These are phyloP conservation scores for Thraustotheca clavata DNA, from an alignment of 352 stramenopile genomes.

Conservation along the genomic window DNA sequence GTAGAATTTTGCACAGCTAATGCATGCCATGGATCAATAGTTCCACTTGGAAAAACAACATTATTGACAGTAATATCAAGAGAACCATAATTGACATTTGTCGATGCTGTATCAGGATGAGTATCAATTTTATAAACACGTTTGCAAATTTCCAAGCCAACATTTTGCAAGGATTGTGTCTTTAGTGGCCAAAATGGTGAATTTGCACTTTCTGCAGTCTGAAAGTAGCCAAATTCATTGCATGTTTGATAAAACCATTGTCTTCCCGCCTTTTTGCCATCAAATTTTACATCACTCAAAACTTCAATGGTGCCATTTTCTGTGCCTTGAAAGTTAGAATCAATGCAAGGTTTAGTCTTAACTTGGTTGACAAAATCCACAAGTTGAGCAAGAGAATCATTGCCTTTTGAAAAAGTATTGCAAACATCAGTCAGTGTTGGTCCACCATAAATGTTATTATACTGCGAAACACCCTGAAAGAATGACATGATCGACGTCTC, in stretches of 20 bases:
- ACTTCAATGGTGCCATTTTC: constrained; percentile 60
- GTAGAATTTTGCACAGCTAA: constrained; percentile 69
- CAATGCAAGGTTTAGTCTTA: constrained; percentile 46
- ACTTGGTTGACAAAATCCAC: constrained; percentile 42
- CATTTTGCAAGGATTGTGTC: constrained; percentile 60
- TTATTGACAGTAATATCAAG: constrained; percentile 70
- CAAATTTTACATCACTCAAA: constrained; percentile 47
- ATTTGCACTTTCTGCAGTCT: constrained; percentile 46
- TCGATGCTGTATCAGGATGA: constrained; percentile 42
- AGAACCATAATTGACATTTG: constrained; percentile 70
- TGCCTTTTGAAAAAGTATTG: constrained; percentile 31
- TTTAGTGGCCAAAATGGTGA: constrained; percentile 63
- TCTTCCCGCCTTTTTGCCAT: constrained; percentile 54
- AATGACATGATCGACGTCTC: constrained; percentile 63
- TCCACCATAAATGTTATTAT: constrained; percentile 35
- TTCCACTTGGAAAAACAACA: constrained; percentile 73
- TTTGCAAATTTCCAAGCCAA: constrained; percentile 69
- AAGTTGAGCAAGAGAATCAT: constrained; percentile 5
- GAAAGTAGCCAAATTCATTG: constrained; percentile 86
- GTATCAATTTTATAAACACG: constrained; percentile 65
- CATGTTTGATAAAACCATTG: constrained; percentile 87
- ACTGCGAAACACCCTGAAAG: constrained; percentile 72
- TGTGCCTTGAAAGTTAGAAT: constrained; percentile 72
- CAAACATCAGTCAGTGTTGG: constrained; percentile 61
- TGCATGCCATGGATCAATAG: constrained; percentile 79